Base-by-base conservation (phyloP, 2,329 filamentous ascomycete species). In the Pseudocercospora vitis region DNA sequence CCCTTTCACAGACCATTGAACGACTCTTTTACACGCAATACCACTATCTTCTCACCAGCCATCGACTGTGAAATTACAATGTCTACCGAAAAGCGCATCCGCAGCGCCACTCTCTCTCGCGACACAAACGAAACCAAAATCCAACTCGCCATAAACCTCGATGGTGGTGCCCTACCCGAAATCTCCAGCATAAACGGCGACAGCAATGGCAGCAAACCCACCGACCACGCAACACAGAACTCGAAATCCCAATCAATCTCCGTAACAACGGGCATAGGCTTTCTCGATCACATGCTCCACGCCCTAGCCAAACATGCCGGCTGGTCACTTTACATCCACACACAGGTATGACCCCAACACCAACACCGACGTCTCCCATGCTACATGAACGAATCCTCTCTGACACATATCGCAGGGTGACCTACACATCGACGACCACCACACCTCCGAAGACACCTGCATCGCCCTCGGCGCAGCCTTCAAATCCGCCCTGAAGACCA, bases 91-190 rank as follows among this genome's bases (percentile, higher is more conserved):
- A 63, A 65, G 47, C 61, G 64, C 52, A 63, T 72, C 52, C 88
- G 92, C 69, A 89, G 86, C 72, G 85, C 89, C 47, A 83, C 86
- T 50, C 77, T 97, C 65, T 85, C 87, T 61, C 90, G 94, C 71
- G 87, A 92, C 74, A 99, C 94, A 68, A 97, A 97, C 77, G 94
- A 99, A 78, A 99, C 94, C 70, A 96, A 95, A 72, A 95, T 99
- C 73, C 86, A 94, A 70, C 81, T 97, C 60, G 89, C 89, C 32
- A 81, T 99, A 65, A 96, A 94, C 75, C 82, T 99, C 57, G 94
- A 99, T 74, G 94, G 94, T 70, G 94, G 92, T 67, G 79, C 78
- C 35, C 73, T 84, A 28, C 63, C 72, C 21, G 52, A 60, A 11
- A 52, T 63, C 44, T 45, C 58, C 33, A 53, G 48, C 26, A 48